Evolutionary conservation across 129 eudicot species (phyloP), one percentile per base, ranked within the genome.

Genomic region (Flaveria trinervia): DNA sequence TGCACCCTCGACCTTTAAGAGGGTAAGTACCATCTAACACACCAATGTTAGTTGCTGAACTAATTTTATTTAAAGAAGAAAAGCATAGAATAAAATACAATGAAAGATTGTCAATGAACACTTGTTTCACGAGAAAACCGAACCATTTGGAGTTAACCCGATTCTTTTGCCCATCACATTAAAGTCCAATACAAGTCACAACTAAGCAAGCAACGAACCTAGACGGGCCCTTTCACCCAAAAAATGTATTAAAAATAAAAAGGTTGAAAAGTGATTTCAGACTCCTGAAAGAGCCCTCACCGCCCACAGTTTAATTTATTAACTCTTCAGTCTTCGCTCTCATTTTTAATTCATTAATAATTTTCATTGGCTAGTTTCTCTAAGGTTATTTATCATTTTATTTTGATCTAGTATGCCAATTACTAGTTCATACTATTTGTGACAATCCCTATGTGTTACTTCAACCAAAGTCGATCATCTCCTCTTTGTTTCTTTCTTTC

Each of bases 181-280:
- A 16, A n/a, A 54, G 17, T 50, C 56, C 61, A 54, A 54, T 17
- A 54, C 61, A 54, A 57, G 33, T 20, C 65, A 57, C 65, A 57
- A 57, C 65, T 57, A 57, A 57, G 33, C 65, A 57, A 57, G 6
- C 65, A 57, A 57, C 65, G 65, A 57, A 57, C 14, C 64, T 56
- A 56, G 64, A 56, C 64, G 25, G 52, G 3, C 30, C 64, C 64
- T 56, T 56, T 56, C 30, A 56, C 3, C 4, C 30, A 56, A 56
- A 56, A 20, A 20, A 20, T 20, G 15, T 56, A 56, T 56, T 20
- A 20, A 56, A 20, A 56, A 1, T 56, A 9, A 56, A 56, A 56
- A 56, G 30, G 30, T 56, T 56, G 28, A 22, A 56, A 56, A 56
- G 64, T 56, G 64, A 56, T 56, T 20, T 56, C 64, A 56, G 7